These are phyloP conservation scores for Graphilbum ipis-grandicollis DNA, from an alignment of 2,329 filamentous ascomycete genomes.

Conservation along the genomic window DNA sequence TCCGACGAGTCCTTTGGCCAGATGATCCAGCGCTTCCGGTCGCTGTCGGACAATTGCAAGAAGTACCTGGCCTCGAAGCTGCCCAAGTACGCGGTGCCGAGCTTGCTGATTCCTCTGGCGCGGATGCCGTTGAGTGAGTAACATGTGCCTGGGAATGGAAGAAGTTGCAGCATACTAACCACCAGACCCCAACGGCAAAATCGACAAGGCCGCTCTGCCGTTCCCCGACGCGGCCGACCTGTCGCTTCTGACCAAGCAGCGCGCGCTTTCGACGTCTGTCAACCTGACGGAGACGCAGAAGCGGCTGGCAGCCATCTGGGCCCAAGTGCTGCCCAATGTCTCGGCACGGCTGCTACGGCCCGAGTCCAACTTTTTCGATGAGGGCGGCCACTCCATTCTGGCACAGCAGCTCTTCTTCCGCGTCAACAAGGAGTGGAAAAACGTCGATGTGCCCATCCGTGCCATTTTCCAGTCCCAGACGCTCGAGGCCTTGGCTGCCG, in stretches of 20 bases:
- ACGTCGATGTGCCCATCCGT: constrained; percentile 45
- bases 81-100: constrained; percentile 59
- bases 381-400: constrained; percentile 65
- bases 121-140: constrained; percentile 25
- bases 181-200: constrained; percentile 76
- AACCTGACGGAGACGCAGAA: constrained; percentile 42
- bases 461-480: constrained; percentile 50
- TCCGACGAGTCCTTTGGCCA: too few relatives aligned
- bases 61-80: constrained; percentile 50
- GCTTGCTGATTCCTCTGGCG: constrained; percentile 53
- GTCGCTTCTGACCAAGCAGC: constrained; percentile 8
- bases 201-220: constrained; percentile 62
- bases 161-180: too few relatives aligned
- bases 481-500: constrained; percentile 25
- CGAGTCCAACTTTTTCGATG: constrained; percentile 55
- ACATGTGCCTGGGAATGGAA: too few relatives aligned
- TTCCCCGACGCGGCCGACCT: constrained; percentile 55
- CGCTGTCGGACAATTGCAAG: constrained; percentile 7
- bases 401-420: constrained; percentile 67
- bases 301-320: constrained; percentile 56
- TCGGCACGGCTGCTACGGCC: constrained; percentile 25
- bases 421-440: constrained; percentile 26
- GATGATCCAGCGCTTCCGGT: constrained; percentile 5
- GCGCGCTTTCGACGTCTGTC: not conserved
- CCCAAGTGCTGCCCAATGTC: constrained; percentile 46